Conservation (phyloP, 192 early-diverging fungal genomes). For the Umbelopsis ramanniana region DNA sequence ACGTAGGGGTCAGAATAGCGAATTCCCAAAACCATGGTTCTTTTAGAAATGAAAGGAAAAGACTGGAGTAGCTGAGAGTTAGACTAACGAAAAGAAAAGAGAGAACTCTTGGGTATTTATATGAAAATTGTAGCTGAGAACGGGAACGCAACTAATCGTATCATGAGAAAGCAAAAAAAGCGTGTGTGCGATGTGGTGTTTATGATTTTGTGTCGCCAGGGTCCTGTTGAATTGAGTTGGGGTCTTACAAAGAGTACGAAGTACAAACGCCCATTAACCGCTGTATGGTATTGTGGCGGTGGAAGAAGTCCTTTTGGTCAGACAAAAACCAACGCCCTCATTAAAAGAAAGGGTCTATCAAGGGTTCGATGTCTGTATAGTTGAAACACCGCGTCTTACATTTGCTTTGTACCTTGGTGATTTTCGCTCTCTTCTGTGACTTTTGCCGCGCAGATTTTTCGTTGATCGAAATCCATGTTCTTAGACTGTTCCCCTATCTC, state of each 20-base stretch:
- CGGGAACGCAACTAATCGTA: not conserved
- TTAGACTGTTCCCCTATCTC: not conserved
- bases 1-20: slow-evolving; percentile 59
- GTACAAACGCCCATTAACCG: slow-evolving; percentile 5
- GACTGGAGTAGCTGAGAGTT: slow-evolving; percentile 18
- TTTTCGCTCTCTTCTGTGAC: too few species aligned
- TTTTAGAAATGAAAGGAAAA: slow-evolving; percentile 9
- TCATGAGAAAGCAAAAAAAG: not conserved
- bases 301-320: not conserved
- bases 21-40: slow-evolving; percentile 19
- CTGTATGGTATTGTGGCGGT: slow-evolving; percentile 18
- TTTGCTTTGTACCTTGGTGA: too few species aligned
- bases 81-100: slow-evolving; percentile 1
- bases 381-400: slow-evolving; percentile 1
- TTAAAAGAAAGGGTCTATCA: slow-evolving; percentile 20
- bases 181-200: not conserved
- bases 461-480: not conserved
- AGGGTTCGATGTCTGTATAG: slow-evolving; percentile 6
- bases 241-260: slow-evolving; percentile 18
- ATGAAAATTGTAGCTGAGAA: too few species aligned
- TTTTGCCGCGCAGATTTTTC: not conserved
- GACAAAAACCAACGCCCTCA: not conserved
- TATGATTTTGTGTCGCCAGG: slow-evolving; percentile 21
- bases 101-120: not conserved
- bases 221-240: not conserved